Conservation (phyloP, 345 rosid genomes). For the Acer campestre region DNA sequence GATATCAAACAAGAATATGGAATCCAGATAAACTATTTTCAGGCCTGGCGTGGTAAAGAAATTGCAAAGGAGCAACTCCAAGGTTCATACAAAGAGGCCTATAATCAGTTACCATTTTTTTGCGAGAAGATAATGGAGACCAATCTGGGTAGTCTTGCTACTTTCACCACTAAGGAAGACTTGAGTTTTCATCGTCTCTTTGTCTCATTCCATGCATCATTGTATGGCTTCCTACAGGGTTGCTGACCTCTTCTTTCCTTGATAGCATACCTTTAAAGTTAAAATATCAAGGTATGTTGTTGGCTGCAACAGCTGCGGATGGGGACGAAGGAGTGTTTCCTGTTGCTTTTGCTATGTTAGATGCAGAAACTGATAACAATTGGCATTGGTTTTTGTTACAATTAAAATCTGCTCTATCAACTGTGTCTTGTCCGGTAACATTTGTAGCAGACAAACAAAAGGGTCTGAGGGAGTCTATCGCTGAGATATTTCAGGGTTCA, state of each 20-base stretch:
- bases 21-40: constrained; percentile 84
- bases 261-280: constrained; percentile 81
- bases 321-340: constrained; percentile 84
- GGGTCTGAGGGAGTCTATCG: constrained; percentile 69
- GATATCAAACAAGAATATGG: constrained; percentile 90
- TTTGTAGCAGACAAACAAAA: constrained; percentile 85
- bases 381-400: constrained; percentile 96
- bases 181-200: constrained; percentile 92
- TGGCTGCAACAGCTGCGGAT: constrained; percentile 89
- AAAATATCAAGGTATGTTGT: constrained; percentile 83
- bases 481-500: constrained; percentile 61
- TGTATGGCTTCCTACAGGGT: constrained; percentile 74
- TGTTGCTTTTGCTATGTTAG: constrained; percentile 83
- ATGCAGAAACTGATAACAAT: constrained; percentile 72
- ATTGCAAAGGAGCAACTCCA: constrained; percentile 96
- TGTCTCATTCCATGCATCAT: constrained; percentile 81
- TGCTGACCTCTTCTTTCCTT: constrained; percentile 91
- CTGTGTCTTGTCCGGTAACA: constrained; percentile 60
- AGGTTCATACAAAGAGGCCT: constrained; percentile 91
- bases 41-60: constrained; percentile 98
- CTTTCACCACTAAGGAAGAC: constrained; percentile 85
- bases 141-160: constrained; percentile 86
- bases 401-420: constrained; percentile 62
- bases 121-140: constrained; percentile 86
- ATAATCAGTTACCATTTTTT: constrained; percentile 71